A percentile compares a stretch with the other conserved stretches of the same genome.
These are phyloP conservation scores for Cryomyces antarcticus DNA, from an alignment of 495 filamentous ascomycete genomes.

Conservation along the genomic window DNA sequence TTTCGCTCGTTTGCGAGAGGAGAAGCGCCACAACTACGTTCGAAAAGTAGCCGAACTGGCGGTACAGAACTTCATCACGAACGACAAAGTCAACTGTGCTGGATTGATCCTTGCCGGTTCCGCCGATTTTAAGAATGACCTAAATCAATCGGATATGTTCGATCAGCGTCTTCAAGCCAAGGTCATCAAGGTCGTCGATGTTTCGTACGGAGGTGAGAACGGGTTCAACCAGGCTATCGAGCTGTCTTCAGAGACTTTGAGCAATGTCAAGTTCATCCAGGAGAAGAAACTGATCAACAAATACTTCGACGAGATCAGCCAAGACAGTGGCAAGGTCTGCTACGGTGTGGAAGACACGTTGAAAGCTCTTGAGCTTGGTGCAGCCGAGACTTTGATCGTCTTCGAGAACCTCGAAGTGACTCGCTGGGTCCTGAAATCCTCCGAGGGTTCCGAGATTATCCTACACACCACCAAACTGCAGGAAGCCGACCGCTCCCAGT, in stretches of 20 bases:
- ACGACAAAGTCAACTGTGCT: slow-evolving; percentile 92
- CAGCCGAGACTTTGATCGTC: slow-evolving; percentile 87
- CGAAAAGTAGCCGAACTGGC: slow-evolving; percentile 94
- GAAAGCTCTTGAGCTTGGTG: slow-evolving; percentile 90
- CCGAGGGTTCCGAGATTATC: slow-evolving; percentile 45
- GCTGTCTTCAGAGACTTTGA: slow-evolving; percentile 79
- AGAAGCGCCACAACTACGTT: slow-evolving; percentile 99
- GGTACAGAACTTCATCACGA: slow-evolving; percentile 94
- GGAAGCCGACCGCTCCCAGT: slow-evolving; percentile 57
- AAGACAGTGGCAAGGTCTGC: slow-evolving; percentile 87
- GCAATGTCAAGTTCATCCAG: slow-evolving; percentile 99
- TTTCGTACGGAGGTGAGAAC: slow-evolving; percentile 96
- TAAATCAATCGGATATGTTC: slow-evolving; percentile 95
- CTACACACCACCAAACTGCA: slow-evolving; percentile 78
- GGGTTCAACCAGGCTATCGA: slow-evolving; percentile 99
- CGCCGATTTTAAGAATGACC: slow-evolving; percentile 97
- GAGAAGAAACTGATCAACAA: slow-evolving; percentile 98
- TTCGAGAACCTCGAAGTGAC: slow-evolving; percentile 92
- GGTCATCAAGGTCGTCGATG: slow-evolving; percentile 97
- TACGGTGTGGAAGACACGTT: slow-evolving; percentile 96
- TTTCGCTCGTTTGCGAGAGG: slow-evolving; percentile 97
- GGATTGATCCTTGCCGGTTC: slow-evolving; percentile 90
- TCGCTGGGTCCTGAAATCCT: slow-evolving; percentile 70
- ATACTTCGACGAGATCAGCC: slow-evolving; percentile 97
- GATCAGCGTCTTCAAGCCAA: slow-evolving; percentile 76